These are phyloP conservation scores for Breynia disticha DNA, from an alignment of 441 rosid species.

Conservation along the genomic window DNA sequence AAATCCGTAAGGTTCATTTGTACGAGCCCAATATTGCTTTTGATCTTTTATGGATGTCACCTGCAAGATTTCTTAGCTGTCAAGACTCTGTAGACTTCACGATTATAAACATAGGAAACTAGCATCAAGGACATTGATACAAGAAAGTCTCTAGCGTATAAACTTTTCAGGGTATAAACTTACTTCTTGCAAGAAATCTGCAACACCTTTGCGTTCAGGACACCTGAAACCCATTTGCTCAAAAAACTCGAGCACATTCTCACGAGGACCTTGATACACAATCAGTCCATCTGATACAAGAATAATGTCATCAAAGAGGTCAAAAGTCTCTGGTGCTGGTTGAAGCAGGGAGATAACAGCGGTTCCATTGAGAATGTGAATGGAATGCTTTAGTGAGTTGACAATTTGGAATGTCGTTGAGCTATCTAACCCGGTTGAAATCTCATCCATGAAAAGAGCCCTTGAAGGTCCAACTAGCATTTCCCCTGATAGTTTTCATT, in stretches of 20 bases:
- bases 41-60: constrained; percentile 94
- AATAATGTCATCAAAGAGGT: constrained; percentile 71
- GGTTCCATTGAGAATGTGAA: constrained; percentile 60
- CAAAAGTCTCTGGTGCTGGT: constrained; percentile 88
- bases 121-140: too few species aligned
- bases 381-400: constrained; percentile 49
- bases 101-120: background rate
- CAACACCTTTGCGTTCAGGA: constrained; percentile 75
- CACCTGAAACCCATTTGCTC: constrained; percentile 70
- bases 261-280: constrained; percentile 67
- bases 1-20: constrained; percentile 51
- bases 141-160: too few species aligned
- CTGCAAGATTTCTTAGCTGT: constrained; percentile 24
- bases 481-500: constrained; percentile 39
- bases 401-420: constrained; percentile 69
- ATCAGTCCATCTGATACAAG: constrained; percentile 63
- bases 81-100: background rate
- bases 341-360: constrained; percentile 81
- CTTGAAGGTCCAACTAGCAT: constrained; percentile 78
- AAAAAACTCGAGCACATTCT: constrained; percentile 53
- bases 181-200: constrained; percentile 86
- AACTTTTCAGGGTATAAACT: constrained; percentile 4
- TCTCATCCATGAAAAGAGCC: constrained; percentile 72
- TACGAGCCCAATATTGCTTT: constrained; percentile 63
- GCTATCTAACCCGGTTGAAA: constrained; percentile 81